Conservation (phyloP, 169 alveolate species). For the Cystoisospora suis region DNA sequence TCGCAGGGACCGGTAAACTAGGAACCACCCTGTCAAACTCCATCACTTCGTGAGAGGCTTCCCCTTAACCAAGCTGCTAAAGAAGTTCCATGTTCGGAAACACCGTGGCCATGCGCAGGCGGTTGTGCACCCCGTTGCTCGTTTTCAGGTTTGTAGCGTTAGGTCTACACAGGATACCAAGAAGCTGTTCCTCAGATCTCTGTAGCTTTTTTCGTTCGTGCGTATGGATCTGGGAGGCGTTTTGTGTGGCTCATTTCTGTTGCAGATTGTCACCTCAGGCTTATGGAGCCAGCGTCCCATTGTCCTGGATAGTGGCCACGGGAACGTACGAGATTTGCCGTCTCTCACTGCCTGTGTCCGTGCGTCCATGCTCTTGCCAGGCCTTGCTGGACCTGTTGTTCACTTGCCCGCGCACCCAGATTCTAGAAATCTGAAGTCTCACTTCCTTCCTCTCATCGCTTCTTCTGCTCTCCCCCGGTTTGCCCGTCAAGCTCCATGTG, state of each 20-base stretch:
- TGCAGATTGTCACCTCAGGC: conserved; percentile 59
- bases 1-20: too few relatives aligned
- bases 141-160: too few relatives aligned
- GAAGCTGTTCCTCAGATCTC: too few relatives aligned
- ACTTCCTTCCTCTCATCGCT: neutral
- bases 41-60: too few relatives aligned
- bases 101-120: too few relatives aligned
- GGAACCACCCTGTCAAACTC: too few relatives aligned
- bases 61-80: too few relatives aligned
- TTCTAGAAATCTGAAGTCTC: neutral
- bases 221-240: neutral
- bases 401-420: conserved; percentile 35
- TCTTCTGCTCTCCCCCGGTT: conserved; percentile 54
- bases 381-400: conserved; percentile 66
- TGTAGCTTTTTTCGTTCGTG: neutral
- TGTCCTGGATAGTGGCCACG: conserved; percentile 32
- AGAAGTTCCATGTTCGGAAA: too few relatives aligned
- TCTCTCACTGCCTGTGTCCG: conserved; percentile 59
- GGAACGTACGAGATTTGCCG: conserved; percentile 33
- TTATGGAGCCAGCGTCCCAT: conserved; percentile 37
- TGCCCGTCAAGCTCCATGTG: conserved; percentile 16
- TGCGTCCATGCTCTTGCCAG: conserved; percentile 69
- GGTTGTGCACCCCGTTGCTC: too few relatives aligned
- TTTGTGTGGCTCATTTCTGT: neutral
- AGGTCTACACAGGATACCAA: too few relatives aligned